phyloP scores from a whole-genome alignment of 2,329 filamentous ascomycete species.

The Thelonectria blattea region DNA sequence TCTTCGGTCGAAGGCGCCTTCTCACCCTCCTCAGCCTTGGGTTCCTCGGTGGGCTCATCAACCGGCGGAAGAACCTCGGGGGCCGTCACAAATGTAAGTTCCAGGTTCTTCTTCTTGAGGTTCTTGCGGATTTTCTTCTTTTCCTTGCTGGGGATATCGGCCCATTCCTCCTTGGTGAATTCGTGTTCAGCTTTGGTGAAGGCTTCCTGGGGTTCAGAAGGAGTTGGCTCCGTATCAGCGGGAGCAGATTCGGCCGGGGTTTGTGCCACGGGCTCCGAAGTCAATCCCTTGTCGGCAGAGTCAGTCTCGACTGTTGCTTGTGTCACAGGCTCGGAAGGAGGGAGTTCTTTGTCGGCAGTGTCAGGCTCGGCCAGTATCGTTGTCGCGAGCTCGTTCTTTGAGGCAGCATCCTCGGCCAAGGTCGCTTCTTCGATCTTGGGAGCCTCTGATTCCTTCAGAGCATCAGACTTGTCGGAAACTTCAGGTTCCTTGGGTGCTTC shows the following conservation, averaged over 20 bases:
- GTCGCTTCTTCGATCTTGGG: background rate
- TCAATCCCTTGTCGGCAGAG: background rate
- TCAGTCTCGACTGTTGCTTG: background rate
- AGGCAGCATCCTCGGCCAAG: background rate
- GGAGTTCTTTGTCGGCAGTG: background rate
- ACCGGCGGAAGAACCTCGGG: background rate
- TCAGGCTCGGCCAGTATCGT: background rate
- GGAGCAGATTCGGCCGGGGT: background rate
- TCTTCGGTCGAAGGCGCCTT: background rate
- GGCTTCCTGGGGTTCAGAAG: background rate
- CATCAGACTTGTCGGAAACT: background rate
- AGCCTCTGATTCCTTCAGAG: background rate
- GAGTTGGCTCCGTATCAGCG: background rate
- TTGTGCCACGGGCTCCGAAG: background rate
- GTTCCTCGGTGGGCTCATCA: background rate
- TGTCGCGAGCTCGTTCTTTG: background rate
- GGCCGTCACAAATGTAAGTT: background rate
- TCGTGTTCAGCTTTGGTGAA: constrained; percentile 26
- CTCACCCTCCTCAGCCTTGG: background rate
- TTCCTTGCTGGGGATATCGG: constrained; percentile 28
- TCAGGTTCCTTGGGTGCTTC: background rate
- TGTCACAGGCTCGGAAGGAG: background rate
- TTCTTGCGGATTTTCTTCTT: constrained; percentile 36
- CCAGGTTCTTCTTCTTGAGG: constrained; percentile 30
- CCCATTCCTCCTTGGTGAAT: constrained; percentile 33